Conservation (phyloP, 371 early-diverging fungal genomes). For the Mortierella sp. region DNA sequence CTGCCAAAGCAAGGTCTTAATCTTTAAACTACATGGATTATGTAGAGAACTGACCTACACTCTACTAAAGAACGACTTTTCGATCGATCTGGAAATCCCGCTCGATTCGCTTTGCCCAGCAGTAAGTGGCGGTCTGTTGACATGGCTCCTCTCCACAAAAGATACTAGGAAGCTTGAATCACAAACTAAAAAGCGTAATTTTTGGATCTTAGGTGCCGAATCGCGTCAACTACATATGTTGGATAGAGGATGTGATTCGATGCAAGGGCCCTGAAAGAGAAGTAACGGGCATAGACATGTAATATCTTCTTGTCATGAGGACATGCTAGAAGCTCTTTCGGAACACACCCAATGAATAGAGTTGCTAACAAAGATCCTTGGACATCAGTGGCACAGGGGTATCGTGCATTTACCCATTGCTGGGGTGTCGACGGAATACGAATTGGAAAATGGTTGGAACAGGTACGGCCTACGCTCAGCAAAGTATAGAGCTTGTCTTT, state of each 20-base stretch:
- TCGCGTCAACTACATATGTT: conserved; percentile 46
- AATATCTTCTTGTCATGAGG: neutral
- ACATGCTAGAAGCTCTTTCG: neutral
- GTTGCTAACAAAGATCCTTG: neutral
- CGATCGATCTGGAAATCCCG: conserved; percentile 42
- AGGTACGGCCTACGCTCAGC: conserved; percentile 25
- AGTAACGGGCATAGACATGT: conserved; percentile 41
- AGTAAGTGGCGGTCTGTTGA: conserved; percentile 13
- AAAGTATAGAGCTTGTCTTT: neutral
- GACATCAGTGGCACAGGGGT: conserved; percentile 65
- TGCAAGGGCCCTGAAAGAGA: neutral
- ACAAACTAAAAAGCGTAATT: neutral
- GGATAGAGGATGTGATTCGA: conserved; percentile 41
- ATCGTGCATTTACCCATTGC: conserved; percentile 69
- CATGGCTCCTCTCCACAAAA: too few relatives aligned
- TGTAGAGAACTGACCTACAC: conserved; percentile 40
- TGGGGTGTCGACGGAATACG: conserved; percentile 55
- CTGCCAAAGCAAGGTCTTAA: too few relatives aligned
- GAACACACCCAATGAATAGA: too few relatives aligned
- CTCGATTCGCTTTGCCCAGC: conserved; percentile 46
- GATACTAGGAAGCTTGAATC: too few relatives aligned
- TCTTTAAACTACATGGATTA: too few relatives aligned
- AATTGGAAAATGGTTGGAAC: conserved; percentile 59
- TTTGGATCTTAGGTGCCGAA: conserved; percentile 37
- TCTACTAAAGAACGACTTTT: conserved; percentile 36